These are phyloP conservation scores for Fagus crenata DNA, from an alignment of 306 rosid genomes.

Conservation along the genomic window DNA sequence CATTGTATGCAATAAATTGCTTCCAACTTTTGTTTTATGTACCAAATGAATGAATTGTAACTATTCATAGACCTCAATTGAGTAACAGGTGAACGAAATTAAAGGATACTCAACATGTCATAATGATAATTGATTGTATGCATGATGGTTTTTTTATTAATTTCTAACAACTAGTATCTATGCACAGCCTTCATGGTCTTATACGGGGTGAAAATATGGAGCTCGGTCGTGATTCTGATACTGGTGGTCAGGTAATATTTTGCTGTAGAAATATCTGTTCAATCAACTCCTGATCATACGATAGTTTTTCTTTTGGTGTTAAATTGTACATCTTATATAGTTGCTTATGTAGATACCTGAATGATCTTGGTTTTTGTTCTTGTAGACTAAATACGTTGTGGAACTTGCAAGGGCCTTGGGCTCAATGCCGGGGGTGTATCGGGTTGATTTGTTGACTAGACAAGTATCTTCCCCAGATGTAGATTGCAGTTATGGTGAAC, in stretches of 20 bases:
- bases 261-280: slow-evolving; percentile 12
- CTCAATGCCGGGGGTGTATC: slow-evolving; percentile 94
- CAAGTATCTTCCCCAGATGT: slow-evolving; percentile 85
- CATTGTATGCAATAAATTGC: not conserved
- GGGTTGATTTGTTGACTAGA: slow-evolving; percentile 89
- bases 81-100: slow-evolving; percentile 1
- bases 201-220: slow-evolving; percentile 97
- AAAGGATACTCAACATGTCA: slow-evolving; percentile 9
- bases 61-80: slow-evolving; percentile 13
- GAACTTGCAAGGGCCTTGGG: slow-evolving; percentile 99
- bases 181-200: slow-evolving; percentile 93
- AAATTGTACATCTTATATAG: slow-evolving; percentile 1
- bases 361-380: slow-evolving; percentile 27
- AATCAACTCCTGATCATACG: slow-evolving; percentile 5
- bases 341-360: slow-evolving; percentile 24
- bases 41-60: slow-evolving; percentile 18
- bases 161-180: slow-evolving; percentile 23
- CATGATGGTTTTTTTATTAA: slow-evolving; percentile 10
- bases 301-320: not conserved
- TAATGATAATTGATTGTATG: slow-evolving; percentile 15
- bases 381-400: slow-evolving; percentile 87
- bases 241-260: slow-evolving; percentile 87
- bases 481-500: slow-evolving; percentile 90
- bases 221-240: slow-evolving; percentile 97
- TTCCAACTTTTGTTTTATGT: slow-evolving; percentile 9